Evolutionary conservation across 2,329 filamentous ascomycete genomes (phyloP), one percentile per base, ranked within the genome.

Genomic region (Fusarium coffeatum): DNA sequence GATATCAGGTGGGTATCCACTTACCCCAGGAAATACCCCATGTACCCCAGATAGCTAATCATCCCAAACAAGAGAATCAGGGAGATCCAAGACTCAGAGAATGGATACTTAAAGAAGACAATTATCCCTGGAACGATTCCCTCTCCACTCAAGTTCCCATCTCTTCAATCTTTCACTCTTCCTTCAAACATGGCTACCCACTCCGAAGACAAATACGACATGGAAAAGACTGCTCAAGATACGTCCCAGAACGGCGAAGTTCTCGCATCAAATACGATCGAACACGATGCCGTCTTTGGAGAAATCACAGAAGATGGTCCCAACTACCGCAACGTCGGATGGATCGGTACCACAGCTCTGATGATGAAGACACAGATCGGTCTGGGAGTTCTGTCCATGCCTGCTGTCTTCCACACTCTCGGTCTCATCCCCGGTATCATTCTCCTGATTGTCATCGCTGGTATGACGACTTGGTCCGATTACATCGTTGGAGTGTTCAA

Each of bases 401-500:
- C 84, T 3, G 67, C 75, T 6, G 79, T 80, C 0, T 84, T 85
- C 61, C 76, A 86, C 50, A 77, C 76, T 0, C 76, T 86, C 8
- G 84, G 84, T 12, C 76, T 86, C 37, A 77, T 85, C 8, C 84
- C 84, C 0, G 84, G 84, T 9, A 72, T 85, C 11, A 81, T 85
- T n/a, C 78, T 79, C 32, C 76, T 86, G 3, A 43, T 79, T 2
- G 63, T 70, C 5, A 79, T 85, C n/a, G 82, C 78, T 2, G 66
- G 48, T n/a, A 83, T 85, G 66, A 85, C 83, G 0, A 84, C 81
- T 1, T 86, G 84, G 84, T 84, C 82, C 3, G 79, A 80, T 58
- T 84, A 83, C 57, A 83, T 84, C 23, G 78, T 86, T 6, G 84
- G 83, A 13, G 74, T 77, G 6, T 87, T 87, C 78, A 87, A 87